Evolutionary conservation across 345 rosid species (phyloP).

Genomic region (Lagerstroemia speciosa): DNA sequence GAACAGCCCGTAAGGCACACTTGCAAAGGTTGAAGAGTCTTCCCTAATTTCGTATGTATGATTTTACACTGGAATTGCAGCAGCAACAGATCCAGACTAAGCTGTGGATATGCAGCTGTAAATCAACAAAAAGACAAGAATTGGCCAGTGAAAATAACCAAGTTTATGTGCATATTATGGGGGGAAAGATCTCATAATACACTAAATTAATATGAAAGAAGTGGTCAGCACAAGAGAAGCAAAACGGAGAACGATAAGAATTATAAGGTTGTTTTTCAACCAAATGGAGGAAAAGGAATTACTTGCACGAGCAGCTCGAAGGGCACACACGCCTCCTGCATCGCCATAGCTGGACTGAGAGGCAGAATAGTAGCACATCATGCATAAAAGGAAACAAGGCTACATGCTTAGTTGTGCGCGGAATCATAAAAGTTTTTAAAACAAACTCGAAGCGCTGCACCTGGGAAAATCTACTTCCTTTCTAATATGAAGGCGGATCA

Average conservation of each 20-base stretch:
- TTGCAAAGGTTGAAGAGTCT: no score
- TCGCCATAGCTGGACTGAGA: slow-evolving; percentile 74
- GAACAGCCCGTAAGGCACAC: no score
- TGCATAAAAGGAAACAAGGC: slow-evolving; percentile 9
- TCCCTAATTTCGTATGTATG: no score
- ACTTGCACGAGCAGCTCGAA: slow-evolving; percentile 29
- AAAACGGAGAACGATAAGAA: no score
- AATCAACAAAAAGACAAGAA: slow-evolving; percentile 10
- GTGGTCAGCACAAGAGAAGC: not conserved
- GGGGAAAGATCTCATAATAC: no score
- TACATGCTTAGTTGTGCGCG: not conserved
- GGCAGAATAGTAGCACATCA: not conserved
- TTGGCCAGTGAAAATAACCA: slow-evolving; percentile 5
- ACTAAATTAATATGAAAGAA: not conserved
- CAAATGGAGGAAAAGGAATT: slow-evolving; percentile 7
- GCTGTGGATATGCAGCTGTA: slow-evolving; percentile 91
- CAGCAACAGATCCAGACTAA: slow-evolving; percentile 23
- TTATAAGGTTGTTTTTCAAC: not conserved
- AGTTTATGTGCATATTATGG: not conserved
- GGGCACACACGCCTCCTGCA: slow-evolving; percentile 53
- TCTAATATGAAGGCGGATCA: slow-evolving; percentile 81
- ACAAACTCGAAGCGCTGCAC: slow-evolving; percentile 29
- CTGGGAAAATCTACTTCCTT: slow-evolving; percentile 57
- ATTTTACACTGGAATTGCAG: slow-evolving; percentile 4
- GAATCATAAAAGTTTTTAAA: slow-evolving; percentile 11